Base-by-base conservation (phyloP, 2,329 filamentous ascomycete genomes). In the Colletotrichum liriopes region DNA sequence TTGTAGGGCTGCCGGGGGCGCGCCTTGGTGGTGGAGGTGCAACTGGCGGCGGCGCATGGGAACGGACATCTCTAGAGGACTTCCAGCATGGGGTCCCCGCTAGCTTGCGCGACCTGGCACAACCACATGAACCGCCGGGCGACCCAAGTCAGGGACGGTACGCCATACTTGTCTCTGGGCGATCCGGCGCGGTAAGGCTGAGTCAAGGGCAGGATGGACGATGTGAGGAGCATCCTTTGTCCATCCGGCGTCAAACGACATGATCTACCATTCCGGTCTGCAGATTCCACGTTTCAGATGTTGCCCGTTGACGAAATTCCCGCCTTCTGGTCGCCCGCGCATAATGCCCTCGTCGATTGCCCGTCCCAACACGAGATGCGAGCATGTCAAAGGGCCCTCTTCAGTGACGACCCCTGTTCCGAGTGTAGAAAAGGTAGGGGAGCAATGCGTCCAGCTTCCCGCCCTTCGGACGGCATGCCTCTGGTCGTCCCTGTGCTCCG, bases 1-100 rank as follows among this genome's bases (percentile, higher is more conserved):
- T 55, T 72, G 69, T 72, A 72, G 69, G 69, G 69, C 69, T 68
- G 65, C 51, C 16, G 29, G 65, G 56, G 67, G 47, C 23, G 64
- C 41, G 62, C 29, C 54, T 37, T 56, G 43, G 26, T 66, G 63
- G 64, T 66, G 68, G 56, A 62, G 41, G 49, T 67, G 64, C 23
- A 41, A 43, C 51, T 45, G 56, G 67, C 32, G 45, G 51, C 61
- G 67, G 39, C 68, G 41, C 65, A 58, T 51, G 43, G 51, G 58
- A 56, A 71, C 37, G 49, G 18, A 59, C 32, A 41, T 43, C 37
- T 58, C 56, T 32, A 47, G 56, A 61, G 41, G 41, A 61, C 35
- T 51, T 56, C 39, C 35, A 54, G 23, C 52, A 39, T 49, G 67
- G 47, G 67, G 14, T 58, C 56, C 45, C 55, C 43, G 32, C 35